Percentiles rank a stretch among this genome's conserved stretches.
Evolutionary conservation across 1,284 basidiomycete species (phyloP).

Genomic region (Anthracocystis panici-leucophaei): DNA sequence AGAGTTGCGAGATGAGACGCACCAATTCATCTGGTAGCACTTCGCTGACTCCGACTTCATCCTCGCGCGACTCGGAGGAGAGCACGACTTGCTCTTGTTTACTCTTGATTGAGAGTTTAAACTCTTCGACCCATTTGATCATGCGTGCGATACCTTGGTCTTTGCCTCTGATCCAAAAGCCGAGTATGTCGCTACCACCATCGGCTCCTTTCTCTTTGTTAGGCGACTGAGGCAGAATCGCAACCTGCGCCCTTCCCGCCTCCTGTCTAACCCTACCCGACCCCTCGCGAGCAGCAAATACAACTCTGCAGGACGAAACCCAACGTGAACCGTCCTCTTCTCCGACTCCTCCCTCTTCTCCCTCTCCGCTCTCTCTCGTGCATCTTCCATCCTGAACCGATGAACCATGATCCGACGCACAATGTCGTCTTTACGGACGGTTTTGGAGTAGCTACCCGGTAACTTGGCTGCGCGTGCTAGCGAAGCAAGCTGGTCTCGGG

Average conservation of each 20-base stretch:
- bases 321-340: conserved; percentile 24
- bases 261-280: conserved; percentile 30
- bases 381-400: conserved; percentile 47
- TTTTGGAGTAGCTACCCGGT: conserved; percentile 29
- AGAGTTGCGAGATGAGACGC: conserved; percentile 37
- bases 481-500: conserved; percentile 35
- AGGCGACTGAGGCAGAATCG: conserved; percentile 24
- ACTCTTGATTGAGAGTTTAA: conserved; percentile 32
- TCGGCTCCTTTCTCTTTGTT: conserved; percentile 13
- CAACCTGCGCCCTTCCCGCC: conserved; percentile 30
- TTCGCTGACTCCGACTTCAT: background rate
- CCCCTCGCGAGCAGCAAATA: conserved; percentile 39
- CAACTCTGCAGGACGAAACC: conserved; percentile 40
- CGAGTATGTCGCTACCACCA: conserved; percentile 16
- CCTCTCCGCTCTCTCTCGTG: conserved; percentile 26
- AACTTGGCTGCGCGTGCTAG: conserved; percentile 32
- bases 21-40: conserved; percentile 29
- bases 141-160: conserved; percentile 37
- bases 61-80: conserved; percentile 8
- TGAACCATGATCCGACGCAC: conserved; percentile 46
- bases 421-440: conserved; percentile 32
- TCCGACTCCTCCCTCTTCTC: conserved; percentile 31
- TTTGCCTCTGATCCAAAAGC: conserved; percentile 45
- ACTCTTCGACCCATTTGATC: conserved; percentile 32
- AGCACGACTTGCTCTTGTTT: conserved; percentile 32